phyloP scores from a whole-genome alignment of 768 basidiomycete species.

The Inosperma sp. region DNA sequence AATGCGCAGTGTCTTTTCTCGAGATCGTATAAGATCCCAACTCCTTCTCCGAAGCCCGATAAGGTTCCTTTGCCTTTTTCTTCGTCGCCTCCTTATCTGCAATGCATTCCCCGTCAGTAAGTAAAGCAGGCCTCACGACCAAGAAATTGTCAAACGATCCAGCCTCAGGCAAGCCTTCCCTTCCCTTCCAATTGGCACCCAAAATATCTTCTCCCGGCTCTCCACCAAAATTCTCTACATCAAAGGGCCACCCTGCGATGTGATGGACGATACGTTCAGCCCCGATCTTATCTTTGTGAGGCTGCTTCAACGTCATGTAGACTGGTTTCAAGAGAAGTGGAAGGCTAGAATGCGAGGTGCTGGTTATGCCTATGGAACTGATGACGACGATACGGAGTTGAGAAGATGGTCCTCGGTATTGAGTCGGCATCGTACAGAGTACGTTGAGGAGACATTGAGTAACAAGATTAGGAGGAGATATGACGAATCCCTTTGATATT shows the following conservation, averaged over 20 bases:
- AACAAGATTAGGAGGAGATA: constrained; percentile 53
- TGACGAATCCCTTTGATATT: constrained; percentile 43
- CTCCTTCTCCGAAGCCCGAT: constrained; percentile 43
- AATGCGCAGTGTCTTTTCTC: constrained; percentile 62
- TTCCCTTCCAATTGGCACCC: constrained; percentile 38
- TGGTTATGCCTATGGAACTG: constrained; percentile 50
- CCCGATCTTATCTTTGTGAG: constrained; percentile 61
- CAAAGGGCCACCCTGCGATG: constrained; percentile 46
- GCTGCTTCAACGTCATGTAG: constrained; percentile 39
- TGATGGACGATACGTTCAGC: constrained; percentile 49
- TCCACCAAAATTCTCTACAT: constrained; percentile 27
- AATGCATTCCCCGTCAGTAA: constrained; percentile 53
- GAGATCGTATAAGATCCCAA: constrained; percentile 50
- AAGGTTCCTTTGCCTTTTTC: constrained; percentile 31
- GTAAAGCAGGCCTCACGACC: constrained; percentile 52
- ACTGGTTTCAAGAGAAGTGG: constrained; percentile 47
- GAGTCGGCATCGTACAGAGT: constrained; percentile 47
- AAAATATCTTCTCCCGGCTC: constrained; percentile 43
- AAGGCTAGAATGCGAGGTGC: constrained; percentile 38
- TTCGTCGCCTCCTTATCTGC: constrained; percentile 29
- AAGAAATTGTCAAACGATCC: constrained; percentile 45
- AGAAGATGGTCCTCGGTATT: constrained; percentile 17
- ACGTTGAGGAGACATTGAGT: constrained; percentile 53
- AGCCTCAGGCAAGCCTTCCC: constrained; percentile 36
- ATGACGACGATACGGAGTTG: constrained; percentile 51